Evolutionary conservation across 495 filamentous ascomycete species (phyloP), one percentile per base, ranked within the genome.

Genomic region (Parathielavia appendiculata): DNA sequence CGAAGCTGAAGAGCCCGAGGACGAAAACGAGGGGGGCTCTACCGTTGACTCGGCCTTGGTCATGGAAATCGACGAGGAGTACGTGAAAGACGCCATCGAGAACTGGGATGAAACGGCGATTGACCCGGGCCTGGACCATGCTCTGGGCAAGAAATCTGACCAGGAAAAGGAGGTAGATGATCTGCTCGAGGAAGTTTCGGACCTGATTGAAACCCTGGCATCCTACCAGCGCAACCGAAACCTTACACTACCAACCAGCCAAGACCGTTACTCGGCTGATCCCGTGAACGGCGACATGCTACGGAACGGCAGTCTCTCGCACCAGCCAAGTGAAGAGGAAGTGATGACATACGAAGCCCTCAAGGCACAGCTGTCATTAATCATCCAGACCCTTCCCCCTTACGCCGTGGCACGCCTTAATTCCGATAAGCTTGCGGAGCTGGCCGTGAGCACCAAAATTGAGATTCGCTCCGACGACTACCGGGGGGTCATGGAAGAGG

Each of bases 221-320:
- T 97, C 92, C 0, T 89, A 91, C 66, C 92, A 96, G 70, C 85
- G 85, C 44, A 89, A 90, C 60, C 86, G 91, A 45, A 90, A 87
- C 57, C 76, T 86, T 32, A 86, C 77, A 5, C 61, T 88, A 11
- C 75, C 74, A 41, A 74, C 75, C 30, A 75, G 75, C 66, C 71
- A 78, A 65, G 74, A 76, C 64, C 66, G 79, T 41, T 72, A 73
- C 63, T 69, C 71, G 56, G 61, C 73, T 48, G 79, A 82, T 62
- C 77, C 76, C 4, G 71, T 76, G 23, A 74, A 76, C 51, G 74
- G 74, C 30, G 77, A 80, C 56, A 78, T 80, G 77, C 69, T 79
- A 11, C 76, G 75, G 13, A 77, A 75, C 57, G 77, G 76, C 19
- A 73, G 66, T 16, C 72, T 71, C n/a, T 69, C 75, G 8, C 68